Evolutionary conservation across 768 basidiomycete species (phyloP), one percentile per base, ranked within the genome.

Genomic region (Podaxis mareebaensis): DNA sequence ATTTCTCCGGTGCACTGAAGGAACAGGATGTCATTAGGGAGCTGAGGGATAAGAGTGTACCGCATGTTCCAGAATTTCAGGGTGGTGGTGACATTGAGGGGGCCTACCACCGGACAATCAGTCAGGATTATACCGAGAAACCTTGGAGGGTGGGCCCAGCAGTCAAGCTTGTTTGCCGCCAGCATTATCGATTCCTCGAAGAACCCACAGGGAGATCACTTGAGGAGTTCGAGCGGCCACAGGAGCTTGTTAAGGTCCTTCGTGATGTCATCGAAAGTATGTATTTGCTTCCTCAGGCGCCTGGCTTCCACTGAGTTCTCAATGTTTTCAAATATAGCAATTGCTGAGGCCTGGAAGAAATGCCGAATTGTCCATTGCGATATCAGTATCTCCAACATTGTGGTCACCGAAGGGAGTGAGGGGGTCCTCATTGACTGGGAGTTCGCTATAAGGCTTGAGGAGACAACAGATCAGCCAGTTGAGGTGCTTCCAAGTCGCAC

Each of bases 401-500:
- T 75, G 17, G 51, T 72, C 6, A 64, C 42, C 0, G 49, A 49
- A 1, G 58, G 66, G 0, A 67, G 66, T 1, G 22, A 42, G 0
- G 70, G 71, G 0, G 10, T 72, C n/a, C 62, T 75, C 15, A 68
- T 67, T 26, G 72, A 75, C 22, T 73, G 70, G 72, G 73, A 75
- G 42, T 20, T 71, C 4, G 67, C 55, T 17, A 64, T 55, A 26
- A 39, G 42, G 3, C 26, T 64, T 28, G 52, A 22, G 24, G 38
- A 51, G 8, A 46, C 49, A n/a, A 13, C 3, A 24, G 30, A 40
- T 55, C 51, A 3, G 10, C 28, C 28, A 28, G 28, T 6, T 28
- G 17, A 26, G 33, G 26, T 61, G 17, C 64, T 42, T 10, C 24
- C 8, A 6, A 48, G 40, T 30, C 65, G 70, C 26, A 67, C 68